Percentiles rank a stretch among this genome's conserved stretches.
Conservation (phyloP, 257 asterid genomes). For the Sherardia arvensis region DNA sequence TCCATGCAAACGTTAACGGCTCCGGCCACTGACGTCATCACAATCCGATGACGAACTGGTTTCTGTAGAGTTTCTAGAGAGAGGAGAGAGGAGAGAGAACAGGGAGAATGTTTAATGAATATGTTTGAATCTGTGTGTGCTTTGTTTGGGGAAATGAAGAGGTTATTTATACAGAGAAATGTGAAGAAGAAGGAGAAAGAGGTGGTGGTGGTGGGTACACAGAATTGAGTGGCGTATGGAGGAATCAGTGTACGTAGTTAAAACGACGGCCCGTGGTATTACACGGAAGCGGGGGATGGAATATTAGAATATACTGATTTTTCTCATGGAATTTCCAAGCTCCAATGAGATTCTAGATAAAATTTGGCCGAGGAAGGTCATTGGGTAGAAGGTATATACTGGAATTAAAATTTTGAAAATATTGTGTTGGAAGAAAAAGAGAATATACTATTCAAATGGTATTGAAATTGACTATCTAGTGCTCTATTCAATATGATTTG, state of each 20-base stretch:
- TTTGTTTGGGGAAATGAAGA: too few relatives aligned
- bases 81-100: background rate
- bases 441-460: too few relatives aligned
- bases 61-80: too few relatives aligned
- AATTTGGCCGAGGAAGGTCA: background rate
- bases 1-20: conserved; percentile 48
- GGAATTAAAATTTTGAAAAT: background rate
- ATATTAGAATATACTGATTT: conserved; percentile 10
- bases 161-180: conserved; percentile 5
- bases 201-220: background rate
- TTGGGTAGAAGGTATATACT: background rate
- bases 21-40: conserved; percentile 22
- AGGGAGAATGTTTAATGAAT: background rate
- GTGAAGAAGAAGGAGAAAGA: background rate
- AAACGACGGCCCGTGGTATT: conserved; percentile 7
- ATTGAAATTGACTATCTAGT: too few relatives aligned
- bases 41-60: background rate
- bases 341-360: background rate
- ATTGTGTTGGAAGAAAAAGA: too few relatives aligned
- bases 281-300: conserved; percentile 9
- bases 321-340: background rate
- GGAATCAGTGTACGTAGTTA: conserved; percentile 15
- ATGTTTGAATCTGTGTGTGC: background rate
- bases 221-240: conserved; percentile 8
- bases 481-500: too few relatives aligned